Evolutionary conservation across 192 early-diverging fungal genomes (phyloP).

Genomic region (Linnemannia exigua): DNA sequence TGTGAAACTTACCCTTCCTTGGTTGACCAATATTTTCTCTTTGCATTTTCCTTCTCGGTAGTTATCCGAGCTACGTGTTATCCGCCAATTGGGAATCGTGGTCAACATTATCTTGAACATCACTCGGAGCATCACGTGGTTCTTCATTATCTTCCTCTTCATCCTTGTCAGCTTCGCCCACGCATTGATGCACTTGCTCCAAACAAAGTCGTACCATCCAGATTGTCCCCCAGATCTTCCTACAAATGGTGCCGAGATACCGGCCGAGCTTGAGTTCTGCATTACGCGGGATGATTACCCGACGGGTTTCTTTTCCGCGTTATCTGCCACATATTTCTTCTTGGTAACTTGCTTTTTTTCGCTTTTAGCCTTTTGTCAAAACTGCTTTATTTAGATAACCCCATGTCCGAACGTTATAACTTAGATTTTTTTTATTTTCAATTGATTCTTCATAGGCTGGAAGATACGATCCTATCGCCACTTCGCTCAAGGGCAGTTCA

Average conservation of each 20-base stretch:
- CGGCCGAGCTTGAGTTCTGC: background rate
- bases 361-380: too few relatives aligned
- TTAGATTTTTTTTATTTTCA: background rate
- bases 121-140: constrained; percentile 30
- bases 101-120: constrained; percentile 55
- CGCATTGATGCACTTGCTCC: constrained; percentile 33
- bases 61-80: constrained; percentile 42
- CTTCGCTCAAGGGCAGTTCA: background rate
- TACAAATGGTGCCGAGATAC: background rate
- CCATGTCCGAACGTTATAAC: too few relatives aligned
- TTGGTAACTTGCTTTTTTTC: constrained; percentile 31
- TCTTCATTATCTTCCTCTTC: constrained; percentile 35
- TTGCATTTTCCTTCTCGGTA: too few relatives aligned
- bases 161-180: constrained; percentile 47
- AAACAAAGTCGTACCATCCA: background rate
- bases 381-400: too few relatives aligned
- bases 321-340: constrained; percentile 42
- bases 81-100: constrained; percentile 42
- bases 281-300: constrained; percentile 9
- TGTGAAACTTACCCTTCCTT: too few relatives aligned
- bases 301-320: background rate
- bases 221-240: background rate
- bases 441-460: constrained; percentile 43
- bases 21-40: background rate
- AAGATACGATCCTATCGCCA: constrained; percentile 26